A percentile compares a stretch with the other conserved stretches of the same genome.
These are phyloP conservation scores for Phoma sp. DNA, from an alignment of 2,329 filamentous ascomycete genomes.

Conservation along the genomic window DNA sequence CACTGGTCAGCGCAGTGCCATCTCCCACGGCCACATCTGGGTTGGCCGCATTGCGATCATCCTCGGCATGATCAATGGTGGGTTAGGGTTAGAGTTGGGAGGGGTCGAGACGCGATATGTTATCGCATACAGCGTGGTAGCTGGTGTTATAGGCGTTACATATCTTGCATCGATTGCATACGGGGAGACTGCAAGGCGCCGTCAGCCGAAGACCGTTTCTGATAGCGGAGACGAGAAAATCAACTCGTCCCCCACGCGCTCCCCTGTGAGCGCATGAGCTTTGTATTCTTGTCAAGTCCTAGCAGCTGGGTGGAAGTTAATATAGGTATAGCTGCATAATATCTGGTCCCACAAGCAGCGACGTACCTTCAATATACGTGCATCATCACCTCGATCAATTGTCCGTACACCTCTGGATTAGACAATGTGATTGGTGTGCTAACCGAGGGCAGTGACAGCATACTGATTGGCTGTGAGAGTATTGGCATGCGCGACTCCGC, in stretches of 20 bases:
- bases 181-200: slow-evolving; percentile 6
- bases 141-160: slow-evolving; percentile 51
- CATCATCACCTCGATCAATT: too few relatives aligned
- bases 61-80: slow-evolving; percentile 63
- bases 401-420: neutral
- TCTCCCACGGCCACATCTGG: slow-evolving; percentile 61
- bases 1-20: slow-evolving; percentile 51
- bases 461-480: slow-evolving; percentile 6
- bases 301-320: neutral
- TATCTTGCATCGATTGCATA: slow-evolving; percentile 8
- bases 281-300: neutral
- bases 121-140: slow-evolving; percentile 57
- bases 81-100: slow-evolving; percentile 56
- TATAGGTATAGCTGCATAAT: too few relatives aligned
- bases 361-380: too few relatives aligned
- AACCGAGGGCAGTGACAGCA: neutral
- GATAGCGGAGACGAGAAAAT: slow-evolving; percentile 12
- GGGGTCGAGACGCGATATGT: slow-evolving; percentile 22
- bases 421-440: neutral
- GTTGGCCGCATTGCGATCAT: slow-evolving; percentile 58
- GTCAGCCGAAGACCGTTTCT: slow-evolving; percentile 6
- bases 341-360: too few relatives aligned
- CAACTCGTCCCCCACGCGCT: neutral
- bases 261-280: neutral
- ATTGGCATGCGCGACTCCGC: slow-evolving; percentile 26